phyloP scores from a whole-genome alignment of 1,284 basidiomycete species.

The Chiua sp. region DNA sequence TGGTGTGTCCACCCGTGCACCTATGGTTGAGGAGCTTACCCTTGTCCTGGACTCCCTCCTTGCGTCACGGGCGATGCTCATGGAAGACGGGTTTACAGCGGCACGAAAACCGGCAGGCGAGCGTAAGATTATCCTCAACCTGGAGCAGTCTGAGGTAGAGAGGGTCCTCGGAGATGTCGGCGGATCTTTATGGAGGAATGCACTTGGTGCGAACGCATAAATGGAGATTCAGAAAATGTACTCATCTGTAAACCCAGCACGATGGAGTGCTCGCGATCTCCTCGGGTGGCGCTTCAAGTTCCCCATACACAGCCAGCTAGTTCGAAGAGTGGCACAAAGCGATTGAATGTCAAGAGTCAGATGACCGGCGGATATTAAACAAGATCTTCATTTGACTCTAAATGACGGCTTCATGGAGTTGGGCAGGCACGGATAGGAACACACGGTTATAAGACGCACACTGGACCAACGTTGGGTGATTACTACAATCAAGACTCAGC shows the following conservation, averaged over 20 bases:
- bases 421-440: background rate
- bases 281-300: background rate
- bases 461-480: no score
- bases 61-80: slow-evolving; percentile 71
- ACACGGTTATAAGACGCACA: background rate
- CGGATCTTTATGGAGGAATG: slow-evolving; percentile 70
- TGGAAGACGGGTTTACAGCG: slow-evolving; percentile 64
- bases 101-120: slow-evolving; percentile 61
- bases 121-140: slow-evolving; percentile 65
- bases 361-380: background rate
- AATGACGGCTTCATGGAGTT: background rate
- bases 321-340: background rate
- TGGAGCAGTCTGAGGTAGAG: slow-evolving; percentile 77
- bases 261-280: background rate
- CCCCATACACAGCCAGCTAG: background rate
- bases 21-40: slow-evolving; percentile 58
- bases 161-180: slow-evolving; percentile 75
- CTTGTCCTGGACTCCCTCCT: slow-evolving; percentile 71
- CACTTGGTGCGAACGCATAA: slow-evolving; percentile 38
- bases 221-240: background rate
- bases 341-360: background rate
- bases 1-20: slow-evolving; percentile 56
- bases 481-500: no score
- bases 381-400: background rate
- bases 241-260: background rate